Percentiles rank a stretch among this genome's conserved stretches.
Conservation (phyloP, 495 filamentous ascomycete genomes). For the Neurospora tetraspora region DNA sequence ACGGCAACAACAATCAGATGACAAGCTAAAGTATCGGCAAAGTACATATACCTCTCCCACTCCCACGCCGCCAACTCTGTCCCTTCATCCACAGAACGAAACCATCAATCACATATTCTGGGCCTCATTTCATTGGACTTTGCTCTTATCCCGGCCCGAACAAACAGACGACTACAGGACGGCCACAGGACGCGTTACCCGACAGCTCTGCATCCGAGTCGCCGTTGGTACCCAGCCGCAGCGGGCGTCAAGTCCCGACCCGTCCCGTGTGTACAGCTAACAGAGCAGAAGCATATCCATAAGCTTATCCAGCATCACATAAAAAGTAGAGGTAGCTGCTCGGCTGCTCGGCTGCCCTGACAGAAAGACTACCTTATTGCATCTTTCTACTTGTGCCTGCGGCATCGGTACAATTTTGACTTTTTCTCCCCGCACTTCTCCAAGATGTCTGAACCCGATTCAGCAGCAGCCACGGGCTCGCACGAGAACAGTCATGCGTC, state of each 20-base stretch:
- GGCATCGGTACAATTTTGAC: background rate
- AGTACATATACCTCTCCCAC: background rate
- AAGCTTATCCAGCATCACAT: background rate
- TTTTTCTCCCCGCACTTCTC: background rate
- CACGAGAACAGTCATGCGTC: background rate
- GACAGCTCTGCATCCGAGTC: background rate
- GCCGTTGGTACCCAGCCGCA: background rate
- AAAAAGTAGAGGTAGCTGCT: background rate
- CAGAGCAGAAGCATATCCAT: background rate
- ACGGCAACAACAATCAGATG: background rate
- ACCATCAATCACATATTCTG: background rate
- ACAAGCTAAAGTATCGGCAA: background rate
- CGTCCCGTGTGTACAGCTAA: background rate
- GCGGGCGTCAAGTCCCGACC: background rate
- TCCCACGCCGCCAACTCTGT: background rate
- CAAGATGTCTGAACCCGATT: background rate
- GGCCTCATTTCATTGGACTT: background rate
- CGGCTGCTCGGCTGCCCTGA: background rate
- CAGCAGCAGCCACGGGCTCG: constrained; percentile 9
- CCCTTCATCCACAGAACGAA: background rate
- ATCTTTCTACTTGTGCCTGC: background rate
- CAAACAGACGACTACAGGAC: background rate
- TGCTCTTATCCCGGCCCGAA: background rate
- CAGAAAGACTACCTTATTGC: background rate
- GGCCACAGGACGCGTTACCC: background rate